Base-by-base conservation (phyloP, 768 basidiomycete genomes). In the Cytidiella melzeri region DNA sequence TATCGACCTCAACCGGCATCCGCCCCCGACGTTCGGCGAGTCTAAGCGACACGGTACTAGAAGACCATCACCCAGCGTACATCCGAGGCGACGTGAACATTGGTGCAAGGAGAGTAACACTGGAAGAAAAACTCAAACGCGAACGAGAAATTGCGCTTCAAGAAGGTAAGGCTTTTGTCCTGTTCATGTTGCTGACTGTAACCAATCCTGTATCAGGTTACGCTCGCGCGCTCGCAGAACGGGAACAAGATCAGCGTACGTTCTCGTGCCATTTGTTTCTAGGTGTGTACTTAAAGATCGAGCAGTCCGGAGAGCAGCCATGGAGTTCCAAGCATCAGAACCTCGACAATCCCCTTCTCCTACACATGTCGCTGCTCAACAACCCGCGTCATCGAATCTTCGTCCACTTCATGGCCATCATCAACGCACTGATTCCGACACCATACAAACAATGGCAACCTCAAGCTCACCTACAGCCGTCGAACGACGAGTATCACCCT, bases 11-110 rank as follows among this genome's bases (percentile, higher is more conserved):
- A 25, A 68, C 70, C 10, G 69, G 57, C 50, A 71, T 72, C n/a
- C 77, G 85, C 30, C 78, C 83, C 43, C 72, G 87, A 49, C 75
- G 87, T 48, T 88, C 86, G n/a, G 83, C 84, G 13, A 87, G 86
- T 62, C 68, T 89, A 43, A 88, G 84, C 58, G 84, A 88, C 45
- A 15, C 57, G 27, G 1, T 49, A 50, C n/a, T 50, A 54, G 19
- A 49, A 24, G 43, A 47, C 20, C 43, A 51, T 58, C 19, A 62
- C 66, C 11, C 66, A 74, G 30, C 75, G 76, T 6, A 73, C 67
- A 26, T 72, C 73, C 18, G 77, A 72, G 49, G 63, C 73, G 20
- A 2, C 47, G 45, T 55, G 10, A 55, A 45, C 25, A 54, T 57
- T 21, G 63, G 67, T 36, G 65, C 72, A 13, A 68, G 72, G 40